Evolutionary conservation across 208 protist genomes (phyloP), one percentile per base, ranked within the genome.

Genomic region (Giardia muris): DNA sequence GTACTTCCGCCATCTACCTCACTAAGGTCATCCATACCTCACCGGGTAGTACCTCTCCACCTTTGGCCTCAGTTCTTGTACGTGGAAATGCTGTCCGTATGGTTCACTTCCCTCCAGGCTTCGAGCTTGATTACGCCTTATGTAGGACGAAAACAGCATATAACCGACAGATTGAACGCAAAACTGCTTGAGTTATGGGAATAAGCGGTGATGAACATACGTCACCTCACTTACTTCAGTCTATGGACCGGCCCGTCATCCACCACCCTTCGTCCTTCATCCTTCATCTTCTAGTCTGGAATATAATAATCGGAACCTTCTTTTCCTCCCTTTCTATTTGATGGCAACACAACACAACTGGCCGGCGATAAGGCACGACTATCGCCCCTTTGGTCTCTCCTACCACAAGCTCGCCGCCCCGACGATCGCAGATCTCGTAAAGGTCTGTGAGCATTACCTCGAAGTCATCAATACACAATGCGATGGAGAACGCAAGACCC

Each of bases 381-480:
- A 45, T 89, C 86, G 86, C 19, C 22, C 4, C 19, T 46, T 46
- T 43, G 86, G 86, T 43, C 4, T 89, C 19, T 89, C 86, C 39
- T 44, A 45, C 4, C 4, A 44, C 3, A 44, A 10, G 22, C 19
- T 89, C 4, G 3, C 4, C 4, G 42, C 4, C 4, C 22, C 86
- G 4, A 4, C 4, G 19, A 10, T 89, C n/a, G 4, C 4, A 43
- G 19, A 89, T 89, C 4, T 89, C 4, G 4, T 44, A 43, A 43
- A 89, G 42, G 3, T 89, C 4, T 89, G 86, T 89, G 86, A 89
- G 3, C 42, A 89, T 43, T 89, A 89, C 42, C 42, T 46, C 3
- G 86, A 89, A 89, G n/a, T 10, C 19, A 10, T 89, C 19, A 46
- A 89, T 22, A 44, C 19, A 43, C 45, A 10, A 46, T 4, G 42